These are phyloP conservation scores for Pseudogymnoascus sp. DNA, from an alignment of 2,329 filamentous ascomycete species.

Conservation along the genomic window DNA sequence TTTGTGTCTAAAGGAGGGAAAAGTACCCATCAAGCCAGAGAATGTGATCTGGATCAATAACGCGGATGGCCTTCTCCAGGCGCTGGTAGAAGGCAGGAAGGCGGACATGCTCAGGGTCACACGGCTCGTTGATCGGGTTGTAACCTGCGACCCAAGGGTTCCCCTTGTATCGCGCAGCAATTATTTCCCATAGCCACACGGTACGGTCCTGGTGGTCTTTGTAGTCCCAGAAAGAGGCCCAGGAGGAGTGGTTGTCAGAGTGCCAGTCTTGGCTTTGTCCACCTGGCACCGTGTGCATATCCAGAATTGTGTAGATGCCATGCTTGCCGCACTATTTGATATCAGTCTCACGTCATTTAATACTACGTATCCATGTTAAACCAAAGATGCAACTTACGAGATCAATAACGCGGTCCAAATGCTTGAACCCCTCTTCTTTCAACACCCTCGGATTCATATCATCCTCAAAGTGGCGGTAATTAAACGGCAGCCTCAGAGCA, in stretches of 20 bases:
- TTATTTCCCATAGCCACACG: slow-evolving; percentile 39
- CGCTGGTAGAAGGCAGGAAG: slow-evolving; percentile 38
- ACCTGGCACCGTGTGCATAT: slow-evolving; percentile 39
- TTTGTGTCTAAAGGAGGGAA: slow-evolving; percentile 24
- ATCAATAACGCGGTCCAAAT: slow-evolving; percentile 37
- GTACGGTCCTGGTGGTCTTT: slow-evolving; percentile 41
- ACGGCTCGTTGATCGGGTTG: slow-evolving; percentile 43
- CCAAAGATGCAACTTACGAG: slow-evolving; percentile 16
- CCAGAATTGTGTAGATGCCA: slow-evolving; percentile 41
- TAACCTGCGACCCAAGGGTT: slow-evolving; percentile 41
- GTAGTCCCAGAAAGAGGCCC: slow-evolving; percentile 41
- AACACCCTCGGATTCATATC: slow-evolving; percentile 37
- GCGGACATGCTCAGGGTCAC: slow-evolving; percentile 36
- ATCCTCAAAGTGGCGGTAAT: slow-evolving; percentile 34
- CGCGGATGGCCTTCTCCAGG: slow-evolving; percentile 37
- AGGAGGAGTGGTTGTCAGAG: slow-evolving; percentile 36
- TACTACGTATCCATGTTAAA: not conserved
- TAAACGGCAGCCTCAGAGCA: slow-evolving; percentile 38
- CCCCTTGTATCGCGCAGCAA: slow-evolving; percentile 35
- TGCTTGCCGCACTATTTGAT: slow-evolving; percentile 27
- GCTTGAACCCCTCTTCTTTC: slow-evolving; percentile 37
- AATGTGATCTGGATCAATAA: slow-evolving; percentile 37
- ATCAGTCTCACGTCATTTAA: slow-evolving; percentile 14
- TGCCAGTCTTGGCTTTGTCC: slow-evolving; percentile 44
- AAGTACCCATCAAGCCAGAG: slow-evolving; percentile 33